These are phyloP conservation scores for Yamadazyma conglobata DNA, from an alignment of 1,139 yeast species.

Conservation along the genomic window DNA sequence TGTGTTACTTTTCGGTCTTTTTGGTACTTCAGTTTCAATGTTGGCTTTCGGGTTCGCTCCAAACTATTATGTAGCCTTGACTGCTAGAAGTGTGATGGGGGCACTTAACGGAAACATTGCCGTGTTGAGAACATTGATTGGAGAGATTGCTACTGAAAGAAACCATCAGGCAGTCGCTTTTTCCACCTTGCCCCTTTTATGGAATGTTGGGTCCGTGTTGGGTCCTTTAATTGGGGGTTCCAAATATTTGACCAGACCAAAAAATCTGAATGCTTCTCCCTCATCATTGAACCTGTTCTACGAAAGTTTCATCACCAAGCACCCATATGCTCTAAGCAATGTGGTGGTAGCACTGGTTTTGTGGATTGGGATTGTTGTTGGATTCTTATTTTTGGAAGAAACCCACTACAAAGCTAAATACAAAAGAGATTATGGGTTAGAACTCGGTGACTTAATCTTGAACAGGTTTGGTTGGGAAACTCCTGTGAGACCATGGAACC, in stretches of 20 bases:
- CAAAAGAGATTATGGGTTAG: conserved; percentile 49
- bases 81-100: conserved; percentile 53
- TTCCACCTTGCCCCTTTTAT: conserved; percentile 55
- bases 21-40: conserved; percentile 48
- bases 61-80: conserved; percentile 48
- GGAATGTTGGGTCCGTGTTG: conserved; percentile 51
- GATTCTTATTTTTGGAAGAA: conserved; percentile 57
- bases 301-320: conserved; percentile 11
- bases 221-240: conserved; percentile 56
- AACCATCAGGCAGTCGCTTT: conserved; percentile 61
- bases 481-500: conserved; percentile 14
- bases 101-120: conserved; percentile 60
- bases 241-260: conserved; percentile 29
- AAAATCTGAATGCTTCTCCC: conserved; percentile 5
- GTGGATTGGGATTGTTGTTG: conserved; percentile 34
- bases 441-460: conserved; percentile 47
- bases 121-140: conserved; percentile 56
- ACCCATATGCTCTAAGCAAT: conserved; percentile 63
- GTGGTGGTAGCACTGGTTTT: conserved; percentile 48
- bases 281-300: conserved; percentile 1
- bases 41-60: conserved; percentile 51
- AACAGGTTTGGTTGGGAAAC: conserved; percentile 26
- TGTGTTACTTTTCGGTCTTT: conserved; percentile 48
- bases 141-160: conserved; percentile 55
- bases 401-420: conserved; percentile 46